phyloP scores from a whole-genome alignment of 2,329 filamentous ascomycete genomes.

The Fusarium nodosum region DNA sequence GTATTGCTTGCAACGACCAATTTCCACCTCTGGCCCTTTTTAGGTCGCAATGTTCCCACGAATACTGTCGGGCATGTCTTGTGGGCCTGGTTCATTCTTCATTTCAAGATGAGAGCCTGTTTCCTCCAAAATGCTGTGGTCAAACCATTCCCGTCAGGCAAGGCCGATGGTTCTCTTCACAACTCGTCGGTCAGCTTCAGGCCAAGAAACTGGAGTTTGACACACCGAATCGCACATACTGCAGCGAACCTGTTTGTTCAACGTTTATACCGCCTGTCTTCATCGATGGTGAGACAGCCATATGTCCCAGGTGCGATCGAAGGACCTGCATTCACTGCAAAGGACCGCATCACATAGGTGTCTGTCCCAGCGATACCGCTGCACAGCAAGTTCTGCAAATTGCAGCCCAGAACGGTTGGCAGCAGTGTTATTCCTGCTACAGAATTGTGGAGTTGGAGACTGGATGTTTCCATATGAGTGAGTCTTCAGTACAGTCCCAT shows the following conservation, averaged over 20 bases:
- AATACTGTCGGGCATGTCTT: conserved; percentile 67
- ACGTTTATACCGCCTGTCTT: conserved; percentile 59
- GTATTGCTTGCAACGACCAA: not conserved
- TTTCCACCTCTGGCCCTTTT: not conserved
- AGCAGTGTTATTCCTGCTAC: conserved; percentile 62
- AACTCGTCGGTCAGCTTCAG: conserved; percentile 56
- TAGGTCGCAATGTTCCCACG: conserved; percentile 57
- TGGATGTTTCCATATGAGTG: conserved; percentile 72
- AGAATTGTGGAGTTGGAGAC: conserved; percentile 61
- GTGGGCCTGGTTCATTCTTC: conserved; percentile 58
- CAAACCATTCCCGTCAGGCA: conserved; percentile 54
- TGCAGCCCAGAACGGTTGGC: conserved; percentile 62
- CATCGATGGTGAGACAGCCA: conserved; percentile 54
- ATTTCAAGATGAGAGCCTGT: conserved; percentile 64
- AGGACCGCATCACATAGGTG: conserved; percentile 56
- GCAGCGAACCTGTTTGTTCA: conserved; percentile 59
- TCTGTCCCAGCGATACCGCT: conserved; percentile 62
- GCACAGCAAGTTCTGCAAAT: conserved; percentile 58
- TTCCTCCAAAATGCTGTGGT: conserved; percentile 68
- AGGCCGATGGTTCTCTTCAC: conserved; percentile 52
- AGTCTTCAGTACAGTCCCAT: conserved; percentile 31
- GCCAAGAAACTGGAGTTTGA: conserved; percentile 64
- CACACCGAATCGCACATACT: conserved; percentile 65
- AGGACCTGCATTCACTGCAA: conserved; percentile 69
- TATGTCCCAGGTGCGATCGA: conserved; percentile 58